phyloP scores from a whole-genome alignment of 2,329 filamentous ascomycete genomes.

The Fusarium brevicatenulatum region DNA sequence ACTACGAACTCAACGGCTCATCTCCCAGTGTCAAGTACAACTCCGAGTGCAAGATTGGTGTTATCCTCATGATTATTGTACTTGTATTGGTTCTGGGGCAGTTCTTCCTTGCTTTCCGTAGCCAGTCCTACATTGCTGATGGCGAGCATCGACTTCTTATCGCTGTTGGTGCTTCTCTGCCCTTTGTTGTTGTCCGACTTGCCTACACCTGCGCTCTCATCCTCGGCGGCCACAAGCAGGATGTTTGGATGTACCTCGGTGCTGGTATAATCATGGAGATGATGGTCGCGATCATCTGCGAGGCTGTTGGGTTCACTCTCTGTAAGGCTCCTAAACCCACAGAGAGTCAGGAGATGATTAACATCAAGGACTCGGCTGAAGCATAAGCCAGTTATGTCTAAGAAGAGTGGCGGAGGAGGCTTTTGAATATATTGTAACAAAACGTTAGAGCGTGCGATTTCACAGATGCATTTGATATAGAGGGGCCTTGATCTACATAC shows the following conservation, averaged over 20 bases:
- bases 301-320: slow-evolving; percentile 46
- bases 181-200: slow-evolving; percentile 49
- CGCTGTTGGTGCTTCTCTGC: slow-evolving; percentile 48
- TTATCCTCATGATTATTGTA: slow-evolving; percentile 49
- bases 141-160: slow-evolving; percentile 67
- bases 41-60: slow-evolving; percentile 43
- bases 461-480: neutral
- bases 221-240: slow-evolving; percentile 41
- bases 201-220: slow-evolving; percentile 46
- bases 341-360: slow-evolving; percentile 10
- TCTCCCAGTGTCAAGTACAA: slow-evolving; percentile 43
- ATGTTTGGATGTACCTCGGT: slow-evolving; percentile 47
- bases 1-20: slow-evolving; percentile 35
- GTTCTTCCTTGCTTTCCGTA: slow-evolving; percentile 52
- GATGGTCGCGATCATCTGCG: slow-evolving; percentile 46
- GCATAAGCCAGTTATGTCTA: neutral
- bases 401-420: neutral
- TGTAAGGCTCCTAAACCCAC: slow-evolving; percentile 31
- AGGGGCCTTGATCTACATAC: neutral
- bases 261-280: slow-evolving; percentile 50
- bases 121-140: slow-evolving; percentile 53
- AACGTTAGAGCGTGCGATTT: neutral
- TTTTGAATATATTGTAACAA: neutral
- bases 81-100: slow-evolving; percentile 54
- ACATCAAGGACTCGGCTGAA: neutral